Conservation (phyloP, 2,329 filamentous ascomycete genomes). For the Plectosphaerella sp. region DNA sequence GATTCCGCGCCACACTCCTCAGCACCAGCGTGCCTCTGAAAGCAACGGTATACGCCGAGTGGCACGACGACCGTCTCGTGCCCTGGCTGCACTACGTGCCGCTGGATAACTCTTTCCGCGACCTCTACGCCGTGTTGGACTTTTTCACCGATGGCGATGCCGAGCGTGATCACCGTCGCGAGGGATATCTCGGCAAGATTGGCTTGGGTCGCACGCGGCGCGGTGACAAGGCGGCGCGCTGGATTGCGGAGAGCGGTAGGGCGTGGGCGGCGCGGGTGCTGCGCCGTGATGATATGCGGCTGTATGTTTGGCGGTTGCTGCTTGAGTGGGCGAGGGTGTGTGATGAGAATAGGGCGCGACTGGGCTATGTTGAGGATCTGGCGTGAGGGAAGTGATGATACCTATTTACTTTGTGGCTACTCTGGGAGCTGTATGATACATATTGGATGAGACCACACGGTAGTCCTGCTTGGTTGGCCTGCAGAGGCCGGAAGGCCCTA, state of each 20-base stretch:
- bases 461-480: too few species aligned
- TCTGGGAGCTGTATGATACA: too few species aligned
- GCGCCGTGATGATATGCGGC: constrained; percentile 59
- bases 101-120: constrained; percentile 63
- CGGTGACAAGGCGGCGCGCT: constrained; percentile 51
- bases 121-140: constrained; percentile 60
- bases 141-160: constrained; percentile 55
- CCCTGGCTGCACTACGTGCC: constrained; percentile 72
- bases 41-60: constrained; percentile 67
- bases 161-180: constrained; percentile 9
- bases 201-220: constrained; percentile 12
- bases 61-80: constrained; percentile 66
- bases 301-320: constrained; percentile 60
- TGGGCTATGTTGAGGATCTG: constrained; percentile 41
- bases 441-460: too few species aligned
- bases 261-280: constrained; percentile 59
- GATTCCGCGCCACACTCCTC: constrained; percentile 59
- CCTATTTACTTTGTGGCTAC: too few species aligned
- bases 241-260: constrained; percentile 55
- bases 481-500: too few species aligned
- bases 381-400: too few species aligned
- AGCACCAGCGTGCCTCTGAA: constrained; percentile 66
- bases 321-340: constrained; percentile 52
- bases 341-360: constrained; percentile 35
- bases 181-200: constrained; percentile 6